These are phyloP conservation scores for Colletotrichum somersetense DNA, from an alignment of 2,329 filamentous ascomycete species.

Conservation along the genomic window DNA sequence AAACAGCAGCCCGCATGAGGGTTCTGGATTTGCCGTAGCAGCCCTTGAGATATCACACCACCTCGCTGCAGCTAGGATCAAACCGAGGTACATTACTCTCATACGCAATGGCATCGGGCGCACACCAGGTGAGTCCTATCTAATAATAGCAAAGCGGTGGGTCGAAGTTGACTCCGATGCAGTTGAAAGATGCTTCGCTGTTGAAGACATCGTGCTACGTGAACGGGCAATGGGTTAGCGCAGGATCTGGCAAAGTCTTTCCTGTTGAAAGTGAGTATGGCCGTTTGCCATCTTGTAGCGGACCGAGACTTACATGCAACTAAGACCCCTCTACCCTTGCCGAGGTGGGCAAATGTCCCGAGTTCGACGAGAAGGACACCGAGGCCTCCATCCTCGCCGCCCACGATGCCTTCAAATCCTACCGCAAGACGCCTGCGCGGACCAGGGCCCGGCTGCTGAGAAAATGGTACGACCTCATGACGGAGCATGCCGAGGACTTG, in stretches of 20 bases:
- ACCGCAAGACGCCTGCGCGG: slow-evolving; percentile 70
- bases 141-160: not conserved
- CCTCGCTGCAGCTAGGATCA: slow-evolving; percentile 13
- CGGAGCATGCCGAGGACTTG: slow-evolving; percentile 75
- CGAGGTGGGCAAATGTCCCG: slow-evolving; percentile 77
- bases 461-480: slow-evolving; percentile 76
- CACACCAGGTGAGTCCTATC: slow-evolving; percentile 17
- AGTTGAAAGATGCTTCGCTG: slow-evolving; percentile 74
- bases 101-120: slow-evolving; percentile 28
- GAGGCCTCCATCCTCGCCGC: slow-evolving; percentile 78
- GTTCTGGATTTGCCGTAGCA: not conserved
- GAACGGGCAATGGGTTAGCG: slow-evolving; percentile 81
- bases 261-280: slow-evolving; percentile 69
- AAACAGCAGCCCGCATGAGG: slow-evolving; percentile 18
- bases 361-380: slow-evolving; percentile 77
- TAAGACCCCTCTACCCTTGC: slow-evolving; percentile 78
- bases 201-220: slow-evolving; percentile 79
- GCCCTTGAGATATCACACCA: slow-evolving; percentile 7
- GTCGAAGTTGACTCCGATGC: not conserved
- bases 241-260: slow-evolving; percentile 80
- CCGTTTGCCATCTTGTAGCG: not conserved
- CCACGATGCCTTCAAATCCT: slow-evolving; percentile 71
- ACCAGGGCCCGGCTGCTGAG: slow-evolving; percentile 70
- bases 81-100: slow-evolving; percentile 12
- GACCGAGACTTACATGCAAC: slow-evolving; percentile 12